phyloP scores from a whole-genome alignment of 2,329 filamentous ascomycete species.

The Orbilia ellipsospora region DNA sequence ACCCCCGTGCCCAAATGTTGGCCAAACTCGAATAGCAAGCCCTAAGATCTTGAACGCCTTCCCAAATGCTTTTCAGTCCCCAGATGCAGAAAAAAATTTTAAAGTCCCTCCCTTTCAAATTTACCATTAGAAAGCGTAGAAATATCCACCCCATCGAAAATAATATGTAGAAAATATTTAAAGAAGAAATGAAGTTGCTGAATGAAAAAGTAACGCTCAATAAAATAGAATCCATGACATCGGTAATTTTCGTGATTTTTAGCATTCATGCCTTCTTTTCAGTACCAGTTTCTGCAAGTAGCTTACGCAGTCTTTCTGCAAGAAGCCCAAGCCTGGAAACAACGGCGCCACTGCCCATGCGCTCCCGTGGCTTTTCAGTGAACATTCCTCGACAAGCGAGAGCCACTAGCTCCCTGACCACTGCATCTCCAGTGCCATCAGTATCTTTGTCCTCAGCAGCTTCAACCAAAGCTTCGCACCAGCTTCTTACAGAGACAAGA shows the following conservation, averaged over 20 bases:
- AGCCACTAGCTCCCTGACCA: slow-evolving; percentile 39
- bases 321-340: slow-evolving; percentile 43
- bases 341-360: slow-evolving; percentile 45
- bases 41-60: neutral
- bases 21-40: neutral
- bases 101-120: neutral
- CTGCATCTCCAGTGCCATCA: slow-evolving; percentile 46
- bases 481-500: slow-evolving; percentile 29
- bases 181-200: neutral
- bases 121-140: slow-evolving; percentile 1
- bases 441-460: slow-evolving; percentile 48
- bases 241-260: neutral
- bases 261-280: slow-evolving; percentile 17
- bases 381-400: slow-evolving; percentile 54
- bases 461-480: slow-evolving; percentile 50
- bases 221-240: neutral
- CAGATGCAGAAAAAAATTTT: neutral
- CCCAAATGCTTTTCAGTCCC: neutral
- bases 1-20: neutral
- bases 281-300: slow-evolving; percentile 21
- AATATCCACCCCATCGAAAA: neutral
- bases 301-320: slow-evolving; percentile 44
- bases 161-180: slow-evolving; percentile 1
- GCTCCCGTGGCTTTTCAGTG: slow-evolving; percentile 37
- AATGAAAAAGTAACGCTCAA: slow-evolving; percentile 4